Evolutionary conservation across 495 filamentous ascomycete genomes (phyloP), one percentile per base, ranked within the genome.

Genomic region (Penicillium bialowiezense): DNA sequence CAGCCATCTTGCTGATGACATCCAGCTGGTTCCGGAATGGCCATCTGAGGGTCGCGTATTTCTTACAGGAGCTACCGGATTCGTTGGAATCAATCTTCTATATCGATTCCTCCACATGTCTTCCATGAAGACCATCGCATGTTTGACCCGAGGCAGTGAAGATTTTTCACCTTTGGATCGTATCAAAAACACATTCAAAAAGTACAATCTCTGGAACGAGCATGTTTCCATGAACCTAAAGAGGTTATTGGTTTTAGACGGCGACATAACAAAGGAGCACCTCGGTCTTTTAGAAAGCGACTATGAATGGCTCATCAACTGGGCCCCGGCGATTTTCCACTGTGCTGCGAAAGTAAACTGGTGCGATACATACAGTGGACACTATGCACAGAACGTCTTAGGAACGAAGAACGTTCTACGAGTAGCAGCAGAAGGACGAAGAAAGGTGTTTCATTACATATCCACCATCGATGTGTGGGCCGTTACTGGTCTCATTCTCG

Each of bases 291-390:
- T 18, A 3, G 4, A 29, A 1, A 15, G 35, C 0, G 13, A 44
- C 0, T 60, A 48, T 18, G 23, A 28, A 14, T 52, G 47, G 46
- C 43, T 54, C 1, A 35, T 33, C 0, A 24, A 51, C 12, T 48
- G 50, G 47, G 33, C 53, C 7, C 45, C 46, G 9, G 48, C 50
- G 7, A 39, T 60, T 28, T 60, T 62, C 29, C 59, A 63, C 21
- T 21, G 52, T 10, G 60, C 43, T 1, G 60, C 63, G 3, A 39
- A 56, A 9, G 40, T 64, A 17, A 62, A 67, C 26, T 67, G 33
- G 12, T 50, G 44, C 28, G 36, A 47, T 5, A 35, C 55, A 8
- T 64, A 67, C 41, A 35, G 29, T 2, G 45, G 36, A 4, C 60
- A 63, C 40, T 43, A 24, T 13, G 41, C 31, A 1, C n/a, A 48